Conservation (phyloP, 108 stramenopile species). For the Conticribra guillardii region DNA sequence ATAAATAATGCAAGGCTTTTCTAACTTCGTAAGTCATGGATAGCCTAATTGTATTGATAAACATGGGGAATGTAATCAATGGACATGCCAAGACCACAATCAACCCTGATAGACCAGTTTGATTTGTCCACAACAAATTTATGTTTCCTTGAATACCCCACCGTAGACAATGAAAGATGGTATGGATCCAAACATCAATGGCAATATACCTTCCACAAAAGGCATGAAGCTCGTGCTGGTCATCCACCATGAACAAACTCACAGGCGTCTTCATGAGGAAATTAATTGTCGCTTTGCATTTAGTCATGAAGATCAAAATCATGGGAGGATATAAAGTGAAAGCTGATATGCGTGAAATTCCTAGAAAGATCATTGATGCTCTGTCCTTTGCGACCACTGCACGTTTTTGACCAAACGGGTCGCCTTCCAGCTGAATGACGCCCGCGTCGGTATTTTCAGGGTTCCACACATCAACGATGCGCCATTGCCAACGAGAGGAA, state of each 20-base stretch:
- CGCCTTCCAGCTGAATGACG: constrained; percentile 42
- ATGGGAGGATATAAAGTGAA: constrained; percentile 54
- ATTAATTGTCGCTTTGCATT: constrained; percentile 49
- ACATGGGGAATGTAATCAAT: constrained; percentile 55
- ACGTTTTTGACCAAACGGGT: constrained; percentile 28
- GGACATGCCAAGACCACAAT: constrained; percentile 34
- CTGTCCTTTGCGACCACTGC: constrained; percentile 46
- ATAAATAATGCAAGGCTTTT: constrained; percentile 54
- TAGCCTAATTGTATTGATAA: constrained; percentile 15
- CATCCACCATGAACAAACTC: constrained; percentile 46
- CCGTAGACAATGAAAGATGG: constrained; percentile 40
- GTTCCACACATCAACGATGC: constrained; percentile 35
- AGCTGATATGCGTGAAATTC: constrained; percentile 47
- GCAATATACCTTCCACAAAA: constrained; percentile 55
- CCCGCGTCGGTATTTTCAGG: constrained; percentile 36
- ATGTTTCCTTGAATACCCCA: constrained; percentile 57
- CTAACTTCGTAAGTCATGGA: constrained; percentile 49
- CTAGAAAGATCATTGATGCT: constrained; percentile 37
- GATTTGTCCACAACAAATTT: constrained; percentile 25
- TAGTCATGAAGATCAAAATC: constrained; percentile 49
- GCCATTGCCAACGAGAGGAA: constrained; percentile 17
- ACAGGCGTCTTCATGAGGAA: constrained; percentile 43
- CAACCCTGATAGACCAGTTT: constrained; percentile 49
- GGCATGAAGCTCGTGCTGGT: constrained; percentile 51
- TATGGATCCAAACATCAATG: constrained; percentile 44